These are phyloP conservation scores for Nyssa sinensis DNA, from an alignment of 148 eudicot species.

Conservation along the genomic window DNA sequence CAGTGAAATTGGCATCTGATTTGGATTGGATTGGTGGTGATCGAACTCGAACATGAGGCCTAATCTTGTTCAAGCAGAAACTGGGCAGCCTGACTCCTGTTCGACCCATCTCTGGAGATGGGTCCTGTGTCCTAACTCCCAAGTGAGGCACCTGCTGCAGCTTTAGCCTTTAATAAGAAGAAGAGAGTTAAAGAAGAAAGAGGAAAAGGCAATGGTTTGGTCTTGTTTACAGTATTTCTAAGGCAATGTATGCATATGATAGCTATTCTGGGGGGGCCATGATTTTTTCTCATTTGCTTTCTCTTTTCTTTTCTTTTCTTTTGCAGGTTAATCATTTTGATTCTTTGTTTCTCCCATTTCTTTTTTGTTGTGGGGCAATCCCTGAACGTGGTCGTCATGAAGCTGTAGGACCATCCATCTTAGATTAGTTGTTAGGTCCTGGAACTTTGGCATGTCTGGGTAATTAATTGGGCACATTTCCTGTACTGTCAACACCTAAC, in stretches of 20 bases:
- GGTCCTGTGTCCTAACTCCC: not conserved
- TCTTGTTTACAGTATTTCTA: not conserved
- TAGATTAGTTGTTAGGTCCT: slow-evolving; percentile 6
- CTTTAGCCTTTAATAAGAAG: not conserved
- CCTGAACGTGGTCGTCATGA: slow-evolving; percentile 48
- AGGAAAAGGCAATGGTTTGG: not conserved
- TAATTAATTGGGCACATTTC: not conserved
- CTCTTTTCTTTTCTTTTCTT: slow-evolving; percentile 20
- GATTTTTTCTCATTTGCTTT: not conserved
- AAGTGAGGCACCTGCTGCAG: not conserved
- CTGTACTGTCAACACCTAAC: not conserved
- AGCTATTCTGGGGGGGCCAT: not conserved
- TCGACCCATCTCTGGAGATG: slow-evolving; percentile 34
- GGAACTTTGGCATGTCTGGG: not conserved
- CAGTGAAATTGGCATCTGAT: not conserved
- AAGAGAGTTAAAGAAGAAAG: not conserved
- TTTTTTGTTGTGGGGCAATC: slow-evolving; percentile 34
- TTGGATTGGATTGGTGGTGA: slow-evolving; percentile 25
- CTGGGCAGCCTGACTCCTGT: slow-evolving; percentile 41
- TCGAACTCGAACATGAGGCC: slow-evolving; percentile 62
- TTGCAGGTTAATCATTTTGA: slow-evolving; percentile 48
- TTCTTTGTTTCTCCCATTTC: slow-evolving; percentile 14
- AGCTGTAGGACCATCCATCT: slow-evolving; percentile 36
- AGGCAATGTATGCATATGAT: not conserved
- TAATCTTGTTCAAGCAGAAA: slow-evolving; percentile 63